Base-by-base conservation (phyloP, 805 yeast species). In the Spencermartinsiella europaea region DNA sequence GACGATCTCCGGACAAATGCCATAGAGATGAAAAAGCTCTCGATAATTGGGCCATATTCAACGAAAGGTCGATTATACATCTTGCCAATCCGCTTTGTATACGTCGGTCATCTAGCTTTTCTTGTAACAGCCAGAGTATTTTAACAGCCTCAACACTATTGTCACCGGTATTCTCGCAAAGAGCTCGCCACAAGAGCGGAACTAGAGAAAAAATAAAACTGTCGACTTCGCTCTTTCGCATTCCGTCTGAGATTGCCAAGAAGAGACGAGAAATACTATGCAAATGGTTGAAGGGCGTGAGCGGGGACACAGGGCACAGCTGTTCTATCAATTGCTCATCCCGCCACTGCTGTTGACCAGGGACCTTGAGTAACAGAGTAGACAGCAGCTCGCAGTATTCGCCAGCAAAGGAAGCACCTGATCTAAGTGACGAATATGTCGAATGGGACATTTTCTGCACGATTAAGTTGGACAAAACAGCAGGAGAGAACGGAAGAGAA, bases 51-150 rank as follows among this genome's bases (percentile, higher is more conserved):
- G 64, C 59, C 17, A 72, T 64, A 31, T 64, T 50, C 4, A 47
- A 42, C 3, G 54, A 58, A 4, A 55, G 58, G 1, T 70, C 61
- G 3, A 71, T 59, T 12, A 81, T 57, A 25, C 86, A 72, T 1
- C 76, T 68, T 0, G 86, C 69, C 2, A 90, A 52, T 0, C 87
- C 84, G 1, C 95, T 91, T 56, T 89, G 95, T 21, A 89, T 73
- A 40, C 75, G 66, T 1, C 73, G 57, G 12, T 78, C 77, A 21
- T 76, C 71, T 16, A 73, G 66, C n/a, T 74, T 62, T 34, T 79
- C 81, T 42, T 68, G 66, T 1, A 91, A 64, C 4, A 73, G 69
- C 71, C 85, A 82, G 1, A 90, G 69, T 19, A 77, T 70, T 44
- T 75, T 77, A 1, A 84, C 85, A 0, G 84, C 74, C 55, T 85